Base-by-base conservation (phyloP, 2,329 filamentous ascomycete genomes). In the Clonostachys rosea region DNA sequence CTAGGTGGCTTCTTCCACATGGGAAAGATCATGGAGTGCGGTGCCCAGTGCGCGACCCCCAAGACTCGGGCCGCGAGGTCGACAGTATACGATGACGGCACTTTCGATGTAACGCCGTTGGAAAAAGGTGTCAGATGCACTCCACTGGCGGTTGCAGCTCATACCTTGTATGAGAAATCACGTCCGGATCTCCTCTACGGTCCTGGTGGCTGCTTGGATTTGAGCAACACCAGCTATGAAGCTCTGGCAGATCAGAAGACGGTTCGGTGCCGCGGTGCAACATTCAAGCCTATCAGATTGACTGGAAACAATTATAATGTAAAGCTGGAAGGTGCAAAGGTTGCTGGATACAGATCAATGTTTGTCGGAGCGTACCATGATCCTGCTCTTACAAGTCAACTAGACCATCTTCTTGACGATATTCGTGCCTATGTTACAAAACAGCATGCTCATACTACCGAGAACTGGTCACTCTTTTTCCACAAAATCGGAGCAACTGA, bases 1-100 rank as follows among this genome's bases (percentile, higher is more conserved):
- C 11, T 39, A 4, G 71, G 69, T 0, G 60, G 60, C 0, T 65
- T 67, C 43, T 62, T 59, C 34, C 72, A 77, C 54, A 75, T 78
- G 71, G 78, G 72, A 0, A 70, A 81, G 60, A 73, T 79, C 10
- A 65, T 79, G 59, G 76, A 79, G 51, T 80, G 76, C 18, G 76
- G 75, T 2, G 66, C 71, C 0, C 52, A 65, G 1, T 79, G 75
- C 52, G 68, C 74, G 0, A 56, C 61, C 0, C 76, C 76, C 0
- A 80, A 79, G 48, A 66, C 67, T 0, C 58, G 58, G 4, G 70
- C 66, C 5, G 69, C 67, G 5, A 54, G 69, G 1, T 68, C 71
- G 0, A 72, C 67, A 0, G 51, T 76, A 0, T 69, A 68, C 3
- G 34, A 46, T 1, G 56, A 69, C 14, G 71, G 73, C 0, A 12